Base-by-base conservation (phyloP, 345 rosid genomes). In the Arabidopsis thaliana region DNA sequence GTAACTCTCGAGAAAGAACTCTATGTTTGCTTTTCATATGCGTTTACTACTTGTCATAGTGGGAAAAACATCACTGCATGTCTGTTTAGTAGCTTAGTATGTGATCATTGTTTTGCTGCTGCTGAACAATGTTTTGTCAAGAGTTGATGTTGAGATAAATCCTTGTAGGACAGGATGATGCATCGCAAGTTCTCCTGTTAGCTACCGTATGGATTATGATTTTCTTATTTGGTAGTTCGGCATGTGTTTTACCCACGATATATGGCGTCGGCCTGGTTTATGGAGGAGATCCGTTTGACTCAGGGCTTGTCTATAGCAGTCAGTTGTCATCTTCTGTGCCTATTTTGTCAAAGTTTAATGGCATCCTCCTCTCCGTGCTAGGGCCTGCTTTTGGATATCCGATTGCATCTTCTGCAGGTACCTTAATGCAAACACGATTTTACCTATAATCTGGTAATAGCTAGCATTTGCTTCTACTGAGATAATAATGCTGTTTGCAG, bases 111-210 rank as follows among this genome's bases (percentile, higher is more conserved):
- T 62, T 70, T 46, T 56, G 40, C 14, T 65, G 30, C 34, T 73
- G 38, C 20, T 16, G 4, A 28, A 36, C 12, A 34, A 66, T 61
- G 57, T 32, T 59, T 77, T 52, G 36, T 59, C 73, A 72, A 72
- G 60, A 74, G 65, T 67, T 79, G 79, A 83, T 85, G 87, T 90
- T 79, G 84, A 88, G 81, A 44, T 86, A 86, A 74, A 74, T 91
- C 90, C 82, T 80, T 91, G 87, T 94, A 91, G 97, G 97, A 97
- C 98, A 94, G 97, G 91, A 78, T 81, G 98, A 94, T 85, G 68
- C 84, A 74, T 91, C 98, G n/a, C 98, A 90, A 86, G 96, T 79
- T 59, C 78, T 87, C 7, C 81, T 88, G 9, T 80, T 95, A 75
- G 99, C 90, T 46, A 85, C 93, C 84, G 86, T 95, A 79, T 95